These are phyloP conservation scores for Mucor lusitanicus DNA, from an alignment of 371 early-diverging fungal genomes.

Conservation along the genomic window DNA sequence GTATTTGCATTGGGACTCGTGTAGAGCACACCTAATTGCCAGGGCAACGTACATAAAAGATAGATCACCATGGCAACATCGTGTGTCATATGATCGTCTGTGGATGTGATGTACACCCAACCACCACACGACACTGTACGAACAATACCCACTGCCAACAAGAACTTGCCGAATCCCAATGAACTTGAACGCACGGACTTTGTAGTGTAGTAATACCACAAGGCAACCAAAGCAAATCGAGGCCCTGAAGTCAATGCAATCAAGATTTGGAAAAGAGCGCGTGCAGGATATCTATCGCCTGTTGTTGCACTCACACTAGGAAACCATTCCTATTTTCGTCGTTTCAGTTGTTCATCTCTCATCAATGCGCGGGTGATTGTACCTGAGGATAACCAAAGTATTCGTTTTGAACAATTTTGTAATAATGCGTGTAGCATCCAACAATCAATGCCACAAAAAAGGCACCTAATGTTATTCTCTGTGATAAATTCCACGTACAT, in stretches of 20 bases:
- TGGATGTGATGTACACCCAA: slow-evolving; percentile 81
- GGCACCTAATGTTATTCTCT: slow-evolving; percentile 41
- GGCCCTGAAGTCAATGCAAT: slow-evolving; percentile 74
- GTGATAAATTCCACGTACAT: neutral
- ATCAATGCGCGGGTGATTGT: neutral
- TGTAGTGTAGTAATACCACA: slow-evolving; percentile 61
- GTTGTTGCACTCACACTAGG: slow-evolving; percentile 82
- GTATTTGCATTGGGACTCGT: slow-evolving; percentile 24
- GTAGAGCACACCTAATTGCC: slow-evolving; percentile 64
- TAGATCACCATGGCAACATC: slow-evolving; percentile 80
- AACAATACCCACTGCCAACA: slow-evolving; percentile 63
- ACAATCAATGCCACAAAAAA: slow-evolving; percentile 69
- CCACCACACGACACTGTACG: slow-evolving; percentile 76
- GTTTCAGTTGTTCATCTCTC: neutral
- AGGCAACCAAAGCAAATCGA: slow-evolving; percentile 64
- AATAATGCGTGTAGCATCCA: slow-evolving; percentile 71
- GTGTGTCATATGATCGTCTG: slow-evolving; percentile 77
- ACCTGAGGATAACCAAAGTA: slow-evolving; percentile 76
- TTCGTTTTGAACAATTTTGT: slow-evolving; percentile 78
- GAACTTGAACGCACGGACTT: slow-evolving; percentile 35
- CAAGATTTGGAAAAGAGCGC: slow-evolving; percentile 76
- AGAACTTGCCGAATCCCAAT: slow-evolving; percentile 49
- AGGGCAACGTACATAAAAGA: slow-evolving; percentile 72
- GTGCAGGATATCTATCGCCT: slow-evolving; percentile 81
- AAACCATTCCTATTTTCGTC: slow-evolving; percentile 67